phyloP scores from a whole-genome alignment of 768 basidiomycete species.

The Trametes cingulata region DNA sequence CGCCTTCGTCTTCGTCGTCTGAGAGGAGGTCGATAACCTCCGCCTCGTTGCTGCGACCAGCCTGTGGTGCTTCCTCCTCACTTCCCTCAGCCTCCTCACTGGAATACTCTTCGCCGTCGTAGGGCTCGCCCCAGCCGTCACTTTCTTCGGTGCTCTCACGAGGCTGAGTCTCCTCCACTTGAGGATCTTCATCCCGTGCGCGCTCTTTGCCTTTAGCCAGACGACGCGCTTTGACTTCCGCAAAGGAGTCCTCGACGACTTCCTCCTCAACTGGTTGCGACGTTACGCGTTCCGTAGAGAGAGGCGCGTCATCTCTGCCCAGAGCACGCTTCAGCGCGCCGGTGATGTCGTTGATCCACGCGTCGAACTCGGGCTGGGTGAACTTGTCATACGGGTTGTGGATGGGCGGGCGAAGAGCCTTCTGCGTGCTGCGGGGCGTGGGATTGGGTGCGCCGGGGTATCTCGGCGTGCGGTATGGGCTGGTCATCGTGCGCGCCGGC shows the following conservation, averaged over 20 bases:
- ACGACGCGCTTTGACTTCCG: slow-evolving; percentile 50
- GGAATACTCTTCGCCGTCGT: slow-evolving; percentile 23
- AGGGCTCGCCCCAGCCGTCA: slow-evolving; percentile 25
- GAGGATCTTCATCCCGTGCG: slow-evolving; percentile 59
- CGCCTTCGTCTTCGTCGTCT: slow-evolving; percentile 19
- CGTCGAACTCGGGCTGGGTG: slow-evolving; percentile 65
- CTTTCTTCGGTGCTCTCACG: slow-evolving; percentile 21
- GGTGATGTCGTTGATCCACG: slow-evolving; percentile 68
- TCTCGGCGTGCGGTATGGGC: slow-evolving; percentile 21
- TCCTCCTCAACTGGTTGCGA: slow-evolving; percentile 33
- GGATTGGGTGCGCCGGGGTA: slow-evolving; percentile 24
- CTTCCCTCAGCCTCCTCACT: slow-evolving; percentile 36
- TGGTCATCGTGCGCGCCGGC: slow-evolving; percentile 21
- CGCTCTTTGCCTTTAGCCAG: slow-evolving; percentile 67
- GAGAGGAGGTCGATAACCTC: slow-evolving; percentile 31
- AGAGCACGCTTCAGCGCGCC: slow-evolving; percentile 57
- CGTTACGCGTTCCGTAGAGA: slow-evolving; percentile 12
- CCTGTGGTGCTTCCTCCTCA: slow-evolving; percentile 26
- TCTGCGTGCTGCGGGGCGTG: slow-evolving; percentile 24
- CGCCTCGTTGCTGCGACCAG: not conserved
- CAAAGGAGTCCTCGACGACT: slow-evolving; percentile 54
- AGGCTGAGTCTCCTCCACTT: slow-evolving; percentile 31
- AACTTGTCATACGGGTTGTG: slow-evolving; percentile 77
- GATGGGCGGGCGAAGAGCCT: slow-evolving; percentile 48
- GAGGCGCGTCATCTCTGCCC: slow-evolving; percentile 39